Evolutionary conservation across 169 alveolate species (phyloP).

Genomic region (Cyclospora cayetanensis): DNA sequence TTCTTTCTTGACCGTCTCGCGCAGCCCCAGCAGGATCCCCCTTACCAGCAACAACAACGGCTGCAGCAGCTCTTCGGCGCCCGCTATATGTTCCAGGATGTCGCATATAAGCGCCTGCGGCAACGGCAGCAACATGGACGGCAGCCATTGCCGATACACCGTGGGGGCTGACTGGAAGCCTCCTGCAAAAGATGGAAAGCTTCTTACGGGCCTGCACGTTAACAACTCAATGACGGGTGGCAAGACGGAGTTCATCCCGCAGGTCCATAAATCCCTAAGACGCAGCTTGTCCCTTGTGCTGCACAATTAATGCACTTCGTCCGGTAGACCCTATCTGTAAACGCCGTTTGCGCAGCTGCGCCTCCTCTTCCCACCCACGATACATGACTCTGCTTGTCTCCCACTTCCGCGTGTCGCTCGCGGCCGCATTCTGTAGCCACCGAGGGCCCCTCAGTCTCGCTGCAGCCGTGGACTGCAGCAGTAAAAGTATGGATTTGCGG

Average conservation of each 20-base stretch:
- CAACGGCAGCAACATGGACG: constrained; percentile 9
- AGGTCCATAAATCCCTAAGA: constrained; percentile 33
- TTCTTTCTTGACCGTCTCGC: not conserved
- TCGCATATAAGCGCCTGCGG: not conserved
- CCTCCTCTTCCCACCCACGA: no score
- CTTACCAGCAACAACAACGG: not conserved
- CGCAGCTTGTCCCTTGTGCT: no score
- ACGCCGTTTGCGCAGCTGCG: no score
- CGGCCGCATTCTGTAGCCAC: no score
- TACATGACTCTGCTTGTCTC: no score
- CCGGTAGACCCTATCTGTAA: no score
- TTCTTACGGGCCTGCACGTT: constrained; percentile 46
- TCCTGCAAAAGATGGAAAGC: constrained; percentile 68
- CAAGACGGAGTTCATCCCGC: constrained; percentile 66
- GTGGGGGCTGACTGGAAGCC: constrained; percentile 54
- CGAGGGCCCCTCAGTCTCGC: no score
- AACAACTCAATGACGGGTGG: constrained; percentile 64
- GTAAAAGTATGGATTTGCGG: no score
- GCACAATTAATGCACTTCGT: no score
- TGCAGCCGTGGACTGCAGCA: no score
- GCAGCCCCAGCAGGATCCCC: not conserved
- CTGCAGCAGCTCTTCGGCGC: not conserved
- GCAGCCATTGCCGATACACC: not conserved
- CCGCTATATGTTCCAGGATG: not conserved
- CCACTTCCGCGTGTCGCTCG: no score